Conservation (phyloP, 192 early-diverging fungal species). For the Diversispora eburnea region DNA sequence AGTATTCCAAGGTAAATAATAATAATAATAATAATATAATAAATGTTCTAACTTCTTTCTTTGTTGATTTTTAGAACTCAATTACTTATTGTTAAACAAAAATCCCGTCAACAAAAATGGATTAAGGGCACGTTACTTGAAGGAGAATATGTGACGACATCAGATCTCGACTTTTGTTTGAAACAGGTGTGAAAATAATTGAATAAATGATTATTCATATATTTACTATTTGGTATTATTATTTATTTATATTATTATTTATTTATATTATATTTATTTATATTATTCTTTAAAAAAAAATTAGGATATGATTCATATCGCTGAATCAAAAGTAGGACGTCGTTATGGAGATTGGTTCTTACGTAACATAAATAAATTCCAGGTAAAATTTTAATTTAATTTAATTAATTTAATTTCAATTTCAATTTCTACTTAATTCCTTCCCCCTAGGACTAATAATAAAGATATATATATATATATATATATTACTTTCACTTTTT, state of each 20-base stretch:
- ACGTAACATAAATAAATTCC: constrained; percentile 89
- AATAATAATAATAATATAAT: neutral
- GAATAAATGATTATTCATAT: neutral
- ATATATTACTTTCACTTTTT: neutral
- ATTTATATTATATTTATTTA: neutral
- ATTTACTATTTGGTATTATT: neutral
- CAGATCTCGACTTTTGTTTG: constrained; percentile 90
- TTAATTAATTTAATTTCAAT: no score
- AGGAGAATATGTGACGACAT: constrained; percentile 76
- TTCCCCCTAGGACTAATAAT: no score
- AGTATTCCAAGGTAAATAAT: neutral
- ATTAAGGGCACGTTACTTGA: constrained; percentile 73
- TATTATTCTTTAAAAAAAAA: neutral
- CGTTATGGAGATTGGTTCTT: constrained; percentile 96
- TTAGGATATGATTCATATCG: constrained; percentile 90
- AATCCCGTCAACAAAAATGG: constrained; percentile 87
- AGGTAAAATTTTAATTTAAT: constrained; percentile 36
- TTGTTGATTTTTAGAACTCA: constrained; percentile 50
- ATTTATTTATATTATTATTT: neutral
- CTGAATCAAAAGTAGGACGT: constrained; percentile 89
- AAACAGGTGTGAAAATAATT: constrained; percentile 52
- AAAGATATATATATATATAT: no score
- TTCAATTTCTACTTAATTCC: no score
- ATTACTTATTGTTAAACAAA: constrained; percentile 91
- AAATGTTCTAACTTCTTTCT: neutral